phyloP scores from a whole-genome alignment of 768 basidiomycete species.

The Dendrothele bispora region DNA sequence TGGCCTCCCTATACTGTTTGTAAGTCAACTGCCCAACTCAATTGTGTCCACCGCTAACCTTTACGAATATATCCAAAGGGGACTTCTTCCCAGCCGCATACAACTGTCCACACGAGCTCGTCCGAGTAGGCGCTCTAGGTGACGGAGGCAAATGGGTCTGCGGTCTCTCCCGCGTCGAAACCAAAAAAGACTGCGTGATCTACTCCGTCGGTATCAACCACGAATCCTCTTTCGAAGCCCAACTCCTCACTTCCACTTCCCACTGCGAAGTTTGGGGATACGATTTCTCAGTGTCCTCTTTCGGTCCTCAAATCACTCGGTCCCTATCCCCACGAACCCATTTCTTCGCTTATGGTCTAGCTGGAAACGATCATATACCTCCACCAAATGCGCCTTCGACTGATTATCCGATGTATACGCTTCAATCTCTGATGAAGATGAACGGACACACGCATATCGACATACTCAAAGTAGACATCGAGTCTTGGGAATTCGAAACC shows the following conservation, averaged over 20 bases:
- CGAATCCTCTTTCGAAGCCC: conserved; percentile 65
- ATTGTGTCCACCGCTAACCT: conserved; percentile 2
- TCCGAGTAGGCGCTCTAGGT: conserved; percentile 52
- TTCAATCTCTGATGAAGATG: conserved; percentile 60
- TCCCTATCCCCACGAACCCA: conserved; percentile 32
- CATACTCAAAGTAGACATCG: conserved; percentile 71
- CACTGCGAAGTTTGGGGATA: conserved; percentile 63
- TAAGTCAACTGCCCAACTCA: conserved; percentile 27
- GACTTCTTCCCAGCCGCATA: conserved; percentile 53
- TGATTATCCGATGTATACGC: conserved; percentile 54
- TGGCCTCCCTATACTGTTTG: conserved; percentile 61
- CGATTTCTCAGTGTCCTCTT: conserved; percentile 46
- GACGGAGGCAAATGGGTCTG: conserved; percentile 75
- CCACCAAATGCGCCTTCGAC: conserved; percentile 36
- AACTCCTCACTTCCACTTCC: conserved; percentile 47
- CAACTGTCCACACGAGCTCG: conserved; percentile 50
- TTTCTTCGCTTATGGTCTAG: conserved; percentile 41
- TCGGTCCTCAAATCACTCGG: conserved; percentile 41
- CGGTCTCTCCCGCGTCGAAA: conserved; percentile 52
- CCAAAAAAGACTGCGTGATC: conserved; percentile 55
- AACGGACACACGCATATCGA: conserved; percentile 74
- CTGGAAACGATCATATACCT: conserved; percentile 44
- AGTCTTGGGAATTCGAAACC: conserved; percentile 65
- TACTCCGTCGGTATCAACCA: conserved; percentile 65
- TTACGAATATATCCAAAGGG: conserved; percentile 35